Evolutionary conservation across 2,329 filamentous ascomycete genomes (phyloP), one percentile per base, ranked within the genome.

Genomic region (Aureobasidium sp.): DNA sequence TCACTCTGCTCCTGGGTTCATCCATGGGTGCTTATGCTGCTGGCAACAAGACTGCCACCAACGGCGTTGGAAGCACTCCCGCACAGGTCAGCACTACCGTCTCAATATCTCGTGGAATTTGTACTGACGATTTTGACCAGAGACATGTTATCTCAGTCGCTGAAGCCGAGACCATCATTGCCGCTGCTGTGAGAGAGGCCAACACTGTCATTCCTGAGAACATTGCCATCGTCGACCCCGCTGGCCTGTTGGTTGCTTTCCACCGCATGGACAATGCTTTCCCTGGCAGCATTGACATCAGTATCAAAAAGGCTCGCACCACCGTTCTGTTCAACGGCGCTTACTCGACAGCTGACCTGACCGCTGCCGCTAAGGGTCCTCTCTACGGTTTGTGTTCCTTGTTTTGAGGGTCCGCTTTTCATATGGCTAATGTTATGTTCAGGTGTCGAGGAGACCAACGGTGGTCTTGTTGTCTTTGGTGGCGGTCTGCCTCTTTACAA

Each of bases 231-330:
- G 62, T 67, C 29, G 68, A 71, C 45, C 68, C 68, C 21, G 67
- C 65, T 4, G 65, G 65, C 25, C 61, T 66, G 44, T 64, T 71
- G 37, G 68, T 71, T 37, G 69, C 67, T 21, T 69, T 71, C 63
- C 63, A 70, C 27, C 65, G 68, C n/a, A 71, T 68, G 67, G 69
- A 70, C 62, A 69, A 70, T 59, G 66, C 68, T 29, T 70, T 64
- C 59, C 66, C 69, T 30, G 66, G 63, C 34, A 67, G 64, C 49
- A 65, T 69, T 44, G 67, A 70, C 58, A 69, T 71, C 55, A 65
- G 61, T 41, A 69, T 67, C 48, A 70, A 69, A 63, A 70, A 71
- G 51, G 68, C 69, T 14, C 66, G 67, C 57, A 70, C 68, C 1
- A 66, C 67, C 8, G 65, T 66, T n/a, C 62, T 66, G 29, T 70